Conservation (phyloP, 2,329 filamentous ascomycete genomes). For the Acephala macrosclerotiorum region DNA sequence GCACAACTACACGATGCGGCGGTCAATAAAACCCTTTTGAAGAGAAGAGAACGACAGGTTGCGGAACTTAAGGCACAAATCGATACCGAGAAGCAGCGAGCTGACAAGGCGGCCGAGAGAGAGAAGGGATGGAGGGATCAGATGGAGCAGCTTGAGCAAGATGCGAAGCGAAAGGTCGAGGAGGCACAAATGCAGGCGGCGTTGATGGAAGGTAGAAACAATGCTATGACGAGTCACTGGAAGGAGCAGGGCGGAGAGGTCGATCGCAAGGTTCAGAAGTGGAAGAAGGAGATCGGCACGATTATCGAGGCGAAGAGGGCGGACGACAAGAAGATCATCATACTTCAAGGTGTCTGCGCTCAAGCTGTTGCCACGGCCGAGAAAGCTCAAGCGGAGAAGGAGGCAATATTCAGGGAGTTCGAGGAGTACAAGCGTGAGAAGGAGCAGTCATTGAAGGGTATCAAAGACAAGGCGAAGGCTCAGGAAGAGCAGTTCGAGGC, state of each 20-base stretch:
- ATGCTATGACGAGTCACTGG: constrained; percentile 70
- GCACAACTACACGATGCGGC: constrained; percentile 72
- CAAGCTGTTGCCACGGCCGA: constrained; percentile 76
- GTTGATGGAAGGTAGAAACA: constrained; percentile 75
- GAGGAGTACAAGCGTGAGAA: constrained; percentile 70
- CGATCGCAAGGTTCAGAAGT: constrained; percentile 56
- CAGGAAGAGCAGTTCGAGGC: constrained; percentile 68
- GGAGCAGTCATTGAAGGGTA: constrained; percentile 64
- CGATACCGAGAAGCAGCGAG: constrained; percentile 68
- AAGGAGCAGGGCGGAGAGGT: constrained; percentile 71
- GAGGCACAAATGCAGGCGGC: constrained; percentile 69
- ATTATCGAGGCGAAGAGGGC: constrained; percentile 62
- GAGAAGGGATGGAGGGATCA: constrained; percentile 69
- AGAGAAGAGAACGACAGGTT: constrained; percentile 77
- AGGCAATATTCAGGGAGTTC: constrained; percentile 65
- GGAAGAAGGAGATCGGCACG: constrained; percentile 60
- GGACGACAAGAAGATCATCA: constrained; percentile 69
- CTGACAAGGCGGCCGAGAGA: constrained; percentile 63
- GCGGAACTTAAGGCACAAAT: constrained; percentile 71
- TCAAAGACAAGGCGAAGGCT: constrained; percentile 63
- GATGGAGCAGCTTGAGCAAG: constrained; percentile 66
- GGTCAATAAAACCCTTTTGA: constrained; percentile 74
- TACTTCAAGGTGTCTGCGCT: constrained; percentile 73
- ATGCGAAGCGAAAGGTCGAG: constrained; percentile 69
- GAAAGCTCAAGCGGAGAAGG: constrained; percentile 65